Base-by-base conservation (phyloP, 257 asterid genomes). In the Capsicum rhomboideum region DNA sequence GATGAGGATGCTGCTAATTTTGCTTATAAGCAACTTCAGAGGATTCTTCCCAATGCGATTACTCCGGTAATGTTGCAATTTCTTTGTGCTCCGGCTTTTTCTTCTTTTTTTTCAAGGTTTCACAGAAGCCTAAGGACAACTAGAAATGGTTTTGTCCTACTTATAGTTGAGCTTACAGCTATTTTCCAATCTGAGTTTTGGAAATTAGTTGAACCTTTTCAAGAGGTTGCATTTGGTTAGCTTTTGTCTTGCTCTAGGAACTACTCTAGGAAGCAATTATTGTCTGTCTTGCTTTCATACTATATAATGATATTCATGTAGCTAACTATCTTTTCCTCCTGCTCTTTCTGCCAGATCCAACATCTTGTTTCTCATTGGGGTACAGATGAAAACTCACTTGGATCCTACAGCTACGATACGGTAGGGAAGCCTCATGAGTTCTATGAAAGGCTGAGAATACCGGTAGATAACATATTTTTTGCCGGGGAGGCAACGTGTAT, bases 361-460 rank as follows among this genome's bases (percentile, higher is more conserved):
- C 88, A 89, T 89, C 95, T 95, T 49, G 97, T 93, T 55, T 95
- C 99, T 10, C 97, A 92, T 63, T 95, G 98, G 99, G 98, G 98
- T 50, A 88, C 94, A 0, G 99, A 95, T 71, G 61, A 54, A 34
- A 91, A 93, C 90, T 86, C 97, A 52, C 72, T 95, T 82, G 98
- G 99, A 8, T 93, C 99, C 52, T 95, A 95, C 88, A 95, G 98
- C 94, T 95, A 91, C 14, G 98, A 93, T 83, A 87, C 29, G 23
- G 99, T 95, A 5, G 97, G 97, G 63, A 89, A 91, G 79, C 87
- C 97, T 86, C 99, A 95, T 79, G 99, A 91, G 44, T 86, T 93
- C 89, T 94, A 92, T 6, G 99, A 93, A 84, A 91, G 90, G 92
- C 88, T 95, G 40, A 90, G 98, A 87, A 88, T 90, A 82, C 98